These are phyloP conservation scores for Alternaria tenuissima DNA, from an alignment of 2,329 filamentous ascomycete species.

Conservation along the genomic window DNA sequence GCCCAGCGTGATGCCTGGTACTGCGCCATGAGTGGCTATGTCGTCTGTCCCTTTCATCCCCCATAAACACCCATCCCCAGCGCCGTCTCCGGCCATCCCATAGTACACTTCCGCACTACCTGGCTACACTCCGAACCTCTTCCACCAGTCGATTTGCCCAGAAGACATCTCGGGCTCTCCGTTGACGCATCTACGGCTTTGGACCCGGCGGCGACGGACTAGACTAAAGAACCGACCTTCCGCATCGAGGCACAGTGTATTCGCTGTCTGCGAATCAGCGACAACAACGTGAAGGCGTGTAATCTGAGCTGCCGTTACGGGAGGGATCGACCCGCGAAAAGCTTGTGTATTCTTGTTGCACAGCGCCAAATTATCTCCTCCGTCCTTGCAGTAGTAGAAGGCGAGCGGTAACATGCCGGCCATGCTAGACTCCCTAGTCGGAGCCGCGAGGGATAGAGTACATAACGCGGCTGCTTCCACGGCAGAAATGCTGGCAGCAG, in stretches of 20 bases:
- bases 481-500: constrained; percentile 23
- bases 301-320: constrained; percentile 31
- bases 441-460: constrained; percentile 31
- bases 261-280: constrained; percentile 30
- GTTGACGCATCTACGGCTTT: constrained; percentile 4
- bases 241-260: constrained; percentile 22
- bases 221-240: constrained; percentile 30
- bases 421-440: constrained; percentile 34
- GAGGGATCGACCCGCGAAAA: constrained; percentile 38
- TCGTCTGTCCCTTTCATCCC: constrained; percentile 25
- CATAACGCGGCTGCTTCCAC: constrained; percentile 36
- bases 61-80: constrained; percentile 11
- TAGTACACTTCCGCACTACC: constrained; percentile 5
- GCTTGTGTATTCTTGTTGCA: constrained; percentile 34
- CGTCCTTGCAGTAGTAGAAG: constrained; percentile 14
- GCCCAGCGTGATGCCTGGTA: constrained; percentile 29
- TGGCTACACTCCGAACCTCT: not conserved
- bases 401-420: constrained; percentile 27
- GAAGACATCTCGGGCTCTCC: constrained; percentile 8
- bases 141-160: constrained; percentile 19
- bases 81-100: constrained; percentile 7
- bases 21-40: constrained; percentile 48
- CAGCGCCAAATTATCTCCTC: constrained; percentile 6
- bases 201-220: constrained; percentile 11
- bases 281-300: constrained; percentile 28